Base-by-base conservation (phyloP, 2,329 filamentous ascomycete species). In the Xylariomycetidae sp. region DNA sequence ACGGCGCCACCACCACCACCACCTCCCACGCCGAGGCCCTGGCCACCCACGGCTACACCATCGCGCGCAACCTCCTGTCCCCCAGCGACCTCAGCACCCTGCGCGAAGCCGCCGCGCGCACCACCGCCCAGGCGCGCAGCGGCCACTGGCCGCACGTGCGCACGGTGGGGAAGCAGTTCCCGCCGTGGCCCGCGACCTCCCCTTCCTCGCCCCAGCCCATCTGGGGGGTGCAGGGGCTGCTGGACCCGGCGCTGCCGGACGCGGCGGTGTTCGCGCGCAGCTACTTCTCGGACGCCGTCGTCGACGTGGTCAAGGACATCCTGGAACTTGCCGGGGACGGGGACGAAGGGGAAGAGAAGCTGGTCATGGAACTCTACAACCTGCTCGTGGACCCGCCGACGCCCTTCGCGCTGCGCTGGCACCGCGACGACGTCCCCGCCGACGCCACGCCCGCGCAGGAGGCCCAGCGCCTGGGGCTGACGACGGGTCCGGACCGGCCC, bases 121-220 rank as follows among this genome's bases (percentile, higher is more conserved):
- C 74, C n/a, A 76, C 78, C 14, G 53, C 62, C 3, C 63, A 76
- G 25, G 82, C 84, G 25, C 77, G 84, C 42, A 48, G 65, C n/a
- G 86, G 86, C 23, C 53, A 69, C 42, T 95, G 87, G 87, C 85
- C 85, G 3, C 73, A 83, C 60, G 79, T 93, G 51, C 82, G 87
- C 44, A 90, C 85, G 1, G 74, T 92, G 3, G 85, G 85, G 34
- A 93, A 93, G 60, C 87, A 94, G 60, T 95, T 94, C 63, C 88
- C 87, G 1, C 88, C 88, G 0, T 94, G 87, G 87, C 66, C 73
- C 4, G 67, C 67, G 31, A 63, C 69, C 2, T 64, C 67, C 0
- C 60, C 64, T 1, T 57, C 66, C 0, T 64, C 15, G 18, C 36
- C 40, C 13, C 66, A 69, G 32, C 85, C 85, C 14, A 93, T 94